Base-by-base conservation (phyloP, 1,284 basidiomycete genomes). In the Naganishia sp. region DNA sequence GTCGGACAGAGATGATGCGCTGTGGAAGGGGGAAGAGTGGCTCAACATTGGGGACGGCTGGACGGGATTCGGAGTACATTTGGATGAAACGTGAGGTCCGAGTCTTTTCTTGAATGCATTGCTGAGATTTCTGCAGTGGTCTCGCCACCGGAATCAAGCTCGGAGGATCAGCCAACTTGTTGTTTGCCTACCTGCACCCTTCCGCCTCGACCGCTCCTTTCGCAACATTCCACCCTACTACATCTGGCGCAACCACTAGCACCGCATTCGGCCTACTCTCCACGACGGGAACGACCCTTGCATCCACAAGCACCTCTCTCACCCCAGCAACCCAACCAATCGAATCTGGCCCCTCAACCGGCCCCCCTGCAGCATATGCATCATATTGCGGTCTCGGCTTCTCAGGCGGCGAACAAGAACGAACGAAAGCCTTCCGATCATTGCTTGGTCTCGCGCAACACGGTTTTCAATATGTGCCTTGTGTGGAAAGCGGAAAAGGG, bases 321-420 rank as follows among this genome's bases (percentile, higher is more conserved):
- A 31, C n/a, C 10, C 43, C 55, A 5, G 18, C 9, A 5, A 4
- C 42, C 2, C 43, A 45, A 31, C 23, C 2, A 5, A 44, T 39
- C 13, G 31, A 28, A 36, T 33, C 45, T 2, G 13, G 6, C 4
- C 18, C 28, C 6, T 39, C 36, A 9, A 25, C 33, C n/a, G 48
- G 36, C 4, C 59, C 46, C 3, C 59, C 59, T 18, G 59, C 59
- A 0, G 59, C 59, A 6, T 61, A 52, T 25, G 59, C 59, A 3
- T 61, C 59, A 23, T 61, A 61, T 39, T 61, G 59, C 48, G 59
- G 59, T 13, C 33, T 61, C 6, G 59, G 59, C 7, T 61, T 61
- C 25, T 49, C 48, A 11, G 48, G 39, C 13, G 59, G 48, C 18
- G 59, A 60, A 25, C n/a, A 36, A 33, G 57, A 61, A 39, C 33